Evolutionary conservation across 2,329 filamentous ascomycete species (phyloP).

Genomic region (Thelonectria rubi): DNA sequence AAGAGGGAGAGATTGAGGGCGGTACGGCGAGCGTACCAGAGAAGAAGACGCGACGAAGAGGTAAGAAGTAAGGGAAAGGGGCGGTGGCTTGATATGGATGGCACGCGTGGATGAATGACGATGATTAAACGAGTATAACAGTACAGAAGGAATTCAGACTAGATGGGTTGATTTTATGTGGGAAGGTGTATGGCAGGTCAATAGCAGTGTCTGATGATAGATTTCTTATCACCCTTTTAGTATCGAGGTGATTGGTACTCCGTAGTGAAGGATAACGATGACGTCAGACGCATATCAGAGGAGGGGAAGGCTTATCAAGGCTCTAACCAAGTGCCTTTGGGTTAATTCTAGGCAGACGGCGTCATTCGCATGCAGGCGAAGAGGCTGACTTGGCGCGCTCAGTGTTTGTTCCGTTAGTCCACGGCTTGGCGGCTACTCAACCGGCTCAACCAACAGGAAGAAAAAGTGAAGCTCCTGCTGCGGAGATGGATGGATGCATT

Average conservation of each 20-base stretch:
- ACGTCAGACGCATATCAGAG: constrained; percentile 11
- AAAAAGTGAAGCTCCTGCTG: not conserved
- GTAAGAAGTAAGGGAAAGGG: constrained; percentile 45
- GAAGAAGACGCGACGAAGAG: constrained; percentile 64
- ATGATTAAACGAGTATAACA: too few relatives aligned
- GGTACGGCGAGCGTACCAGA: constrained; percentile 75
- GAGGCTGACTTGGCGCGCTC: not conserved
- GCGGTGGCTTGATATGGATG: not conserved
- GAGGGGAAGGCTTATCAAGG: constrained; percentile 9
- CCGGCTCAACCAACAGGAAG: constrained; percentile 11
- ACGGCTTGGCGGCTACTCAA: constrained; percentile 1
- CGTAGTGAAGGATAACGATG: constrained; percentile 2
- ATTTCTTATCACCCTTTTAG: too few relatives aligned
- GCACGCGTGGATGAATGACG: not conserved
- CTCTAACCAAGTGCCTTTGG: not conserved
- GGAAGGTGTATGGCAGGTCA: too few relatives aligned
- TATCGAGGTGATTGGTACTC: too few relatives aligned
- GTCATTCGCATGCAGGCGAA: not conserved
- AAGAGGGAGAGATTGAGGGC: constrained; percentile 77
- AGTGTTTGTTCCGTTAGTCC: constrained; percentile 4
- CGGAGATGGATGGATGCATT: constrained; percentile 18
- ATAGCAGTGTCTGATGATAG: too few relatives aligned
- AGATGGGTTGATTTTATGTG: too few relatives aligned
- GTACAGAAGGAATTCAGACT: too few relatives aligned
- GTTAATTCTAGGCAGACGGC: too few relatives aligned